These are phyloP conservation scores for Fusarium tricinctum DNA, from an alignment of 2,329 filamentous ascomycete species.

Conservation along the genomic window DNA sequence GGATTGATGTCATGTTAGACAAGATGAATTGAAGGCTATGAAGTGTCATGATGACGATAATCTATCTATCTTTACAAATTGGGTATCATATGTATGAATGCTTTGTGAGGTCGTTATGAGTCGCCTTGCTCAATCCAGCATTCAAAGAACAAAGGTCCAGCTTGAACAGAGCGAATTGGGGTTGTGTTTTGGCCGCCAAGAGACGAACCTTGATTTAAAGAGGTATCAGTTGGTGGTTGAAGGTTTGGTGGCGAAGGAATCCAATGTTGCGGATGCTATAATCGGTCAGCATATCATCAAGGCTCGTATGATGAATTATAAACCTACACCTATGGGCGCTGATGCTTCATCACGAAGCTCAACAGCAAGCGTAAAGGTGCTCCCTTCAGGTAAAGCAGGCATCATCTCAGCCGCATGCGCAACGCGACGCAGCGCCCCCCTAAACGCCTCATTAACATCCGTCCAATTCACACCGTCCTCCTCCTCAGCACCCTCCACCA, in stretches of 20 bases:
- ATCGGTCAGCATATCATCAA: slow-evolving; percentile 6
- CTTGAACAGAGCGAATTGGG: slow-evolving; percentile 67
- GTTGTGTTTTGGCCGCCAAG: slow-evolving; percentile 60
- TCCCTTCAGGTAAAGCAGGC: slow-evolving; percentile 70
- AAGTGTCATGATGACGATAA: slow-evolving; percentile 46
- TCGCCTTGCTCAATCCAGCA: slow-evolving; percentile 69
- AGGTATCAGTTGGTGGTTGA: slow-evolving; percentile 55
- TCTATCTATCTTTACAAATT: slow-evolving; percentile 24
- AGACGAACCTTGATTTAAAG: slow-evolving; percentile 47
- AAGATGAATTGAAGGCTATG: slow-evolving; percentile 43
- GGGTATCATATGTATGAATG: slow-evolving; percentile 24
- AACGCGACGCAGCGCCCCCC: slow-evolving; percentile 75
- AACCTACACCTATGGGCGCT: slow-evolving; percentile 69
- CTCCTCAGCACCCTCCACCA: slow-evolving; percentile 32
- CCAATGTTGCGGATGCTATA: slow-evolving; percentile 72
- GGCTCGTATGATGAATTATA: slow-evolving; percentile 34
- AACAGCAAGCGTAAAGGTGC: slow-evolving; percentile 82
- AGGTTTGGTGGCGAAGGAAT: slow-evolving; percentile 67
- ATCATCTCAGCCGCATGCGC: slow-evolving; percentile 71
- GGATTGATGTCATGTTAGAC: slow-evolving; percentile 43
- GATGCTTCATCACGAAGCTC: slow-evolving; percentile 75
- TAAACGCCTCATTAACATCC: slow-evolving; percentile 79
- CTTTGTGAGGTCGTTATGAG: slow-evolving; percentile 1
- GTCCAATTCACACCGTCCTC: slow-evolving; percentile 61
- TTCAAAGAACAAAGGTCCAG: slow-evolving; percentile 74